These are phyloP conservation scores for Stachybotrys echinatus DNA, from an alignment of 2,329 filamentous ascomycete species.

Conservation along the genomic window DNA sequence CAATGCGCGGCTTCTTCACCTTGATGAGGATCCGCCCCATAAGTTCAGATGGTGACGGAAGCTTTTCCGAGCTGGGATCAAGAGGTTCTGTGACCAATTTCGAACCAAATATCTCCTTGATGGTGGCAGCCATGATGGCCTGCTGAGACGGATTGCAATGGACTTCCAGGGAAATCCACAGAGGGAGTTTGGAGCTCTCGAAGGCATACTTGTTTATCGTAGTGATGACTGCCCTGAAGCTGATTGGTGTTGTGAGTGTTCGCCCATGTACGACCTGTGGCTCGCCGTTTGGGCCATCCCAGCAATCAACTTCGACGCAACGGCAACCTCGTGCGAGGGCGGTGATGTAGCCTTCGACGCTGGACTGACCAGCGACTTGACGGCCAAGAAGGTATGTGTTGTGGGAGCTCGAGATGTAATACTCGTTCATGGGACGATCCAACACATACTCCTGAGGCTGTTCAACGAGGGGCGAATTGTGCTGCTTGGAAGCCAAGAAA, in stretches of 20 bases:
- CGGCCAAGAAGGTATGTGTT: conserved; percentile 94
- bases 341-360: conserved; percentile 90
- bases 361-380: conserved; percentile 85
- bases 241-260: conserved; percentile 81
- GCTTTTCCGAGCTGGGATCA: conserved; percentile 57
- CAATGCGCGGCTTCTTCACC: conserved; percentile 69
- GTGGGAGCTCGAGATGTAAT: conserved; percentile 97
- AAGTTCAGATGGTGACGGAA: conserved; percentile 84
- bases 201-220: conserved; percentile 96
- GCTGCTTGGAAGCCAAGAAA: conserved; percentile 69
- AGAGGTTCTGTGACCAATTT: conserved; percentile 73
- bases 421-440: conserved; percentile 86
- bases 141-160: conserved; percentile 86
- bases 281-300: conserved; percentile 85
- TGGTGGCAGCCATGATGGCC: conserved; percentile 80
- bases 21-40: conserved; percentile 85
- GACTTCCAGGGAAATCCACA: conserved; percentile 94
- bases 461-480: conserved; percentile 63
- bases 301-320: conserved; percentile 96
- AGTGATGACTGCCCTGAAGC: conserved; percentile 86
- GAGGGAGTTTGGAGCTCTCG: conserved; percentile 74
- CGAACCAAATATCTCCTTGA: conserved; percentile 78
- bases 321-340: conserved; percentile 85
- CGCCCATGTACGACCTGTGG: conserved; percentile 89
- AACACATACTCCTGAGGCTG: conserved; percentile 59